Conservation (phyloP, 2,329 filamentous ascomycete species). For the Claviceps sp. region DNA sequence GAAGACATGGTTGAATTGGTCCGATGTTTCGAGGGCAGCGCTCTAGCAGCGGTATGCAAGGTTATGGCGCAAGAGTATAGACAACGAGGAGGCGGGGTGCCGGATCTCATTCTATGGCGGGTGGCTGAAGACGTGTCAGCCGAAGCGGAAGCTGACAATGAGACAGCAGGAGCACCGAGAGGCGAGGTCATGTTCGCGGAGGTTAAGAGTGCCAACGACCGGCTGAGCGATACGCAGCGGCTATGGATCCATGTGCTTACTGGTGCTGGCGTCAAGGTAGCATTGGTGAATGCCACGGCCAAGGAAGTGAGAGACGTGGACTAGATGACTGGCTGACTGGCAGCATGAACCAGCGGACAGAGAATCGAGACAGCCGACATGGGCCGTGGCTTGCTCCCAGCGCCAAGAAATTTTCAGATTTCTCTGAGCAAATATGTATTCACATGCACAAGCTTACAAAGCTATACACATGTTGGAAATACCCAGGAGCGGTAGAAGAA, state of each 20-base stretch:
- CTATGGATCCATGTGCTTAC: constrained; percentile 93
- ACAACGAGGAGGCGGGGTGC: constrained; percentile 73
- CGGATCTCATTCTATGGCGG: constrained; percentile 85
- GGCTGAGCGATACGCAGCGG: constrained; percentile 87
- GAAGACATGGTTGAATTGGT: constrained; percentile 70
- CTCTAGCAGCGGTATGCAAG: constrained; percentile 74
- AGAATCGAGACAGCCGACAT: background rate
- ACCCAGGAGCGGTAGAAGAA: no score
- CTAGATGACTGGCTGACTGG: constrained; percentile 8
- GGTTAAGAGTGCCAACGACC: constrained; percentile 79
- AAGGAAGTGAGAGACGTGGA: constrained; percentile 33
- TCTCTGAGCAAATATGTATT: no score
- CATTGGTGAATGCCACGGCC: constrained; percentile 56
- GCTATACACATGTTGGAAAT: no score
- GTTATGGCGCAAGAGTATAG: constrained; percentile 93
- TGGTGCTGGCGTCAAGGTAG: constrained; percentile 72
- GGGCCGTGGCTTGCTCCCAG: background rate
- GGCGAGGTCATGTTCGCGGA: constrained; percentile 63
- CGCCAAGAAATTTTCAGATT: background rate
- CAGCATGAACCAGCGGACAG: background rate
- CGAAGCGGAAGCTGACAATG: constrained; percentile 1
- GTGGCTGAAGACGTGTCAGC: constrained; percentile 5
- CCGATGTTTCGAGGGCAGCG: constrained; percentile 63
- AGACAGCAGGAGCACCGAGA: constrained; percentile 21
- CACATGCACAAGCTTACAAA: background rate